A percentile compares a stretch with the other conserved stretches of the same genome.
Conservation (phyloP, 331 rosid species). For the Malus hybrid region DNA sequence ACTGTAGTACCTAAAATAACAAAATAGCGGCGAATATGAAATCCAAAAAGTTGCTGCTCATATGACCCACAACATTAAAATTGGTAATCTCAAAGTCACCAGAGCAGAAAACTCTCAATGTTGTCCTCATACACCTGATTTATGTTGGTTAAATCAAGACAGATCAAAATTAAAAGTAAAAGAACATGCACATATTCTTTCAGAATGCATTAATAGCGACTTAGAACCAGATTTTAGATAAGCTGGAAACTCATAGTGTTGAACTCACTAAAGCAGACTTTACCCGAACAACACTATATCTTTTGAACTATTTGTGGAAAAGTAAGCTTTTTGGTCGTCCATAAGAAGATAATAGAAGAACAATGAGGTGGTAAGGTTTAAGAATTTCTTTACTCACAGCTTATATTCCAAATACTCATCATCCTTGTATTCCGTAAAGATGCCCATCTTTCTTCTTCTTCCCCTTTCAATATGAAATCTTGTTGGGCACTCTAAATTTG, state of each 20-base stretch:
- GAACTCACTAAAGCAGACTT: background rate
- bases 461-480: constrained; percentile 82
- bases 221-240: background rate
- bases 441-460: constrained; percentile 62
- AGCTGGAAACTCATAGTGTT: background rate
- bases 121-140: background rate
- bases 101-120: background rate
- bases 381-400: constrained; percentile 48
- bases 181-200: background rate
- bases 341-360: background rate
- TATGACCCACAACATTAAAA: background rate
- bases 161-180: background rate
- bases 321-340: background rate
- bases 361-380: constrained; percentile 1
- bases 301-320: background rate
- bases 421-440: constrained; percentile 76
- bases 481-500: constrained; percentile 74
- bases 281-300: background rate
- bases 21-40: background rate
- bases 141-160: background rate
- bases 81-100: background rate
- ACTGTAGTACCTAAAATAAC: background rate
- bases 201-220: background rate
- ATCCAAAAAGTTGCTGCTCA: background rate
- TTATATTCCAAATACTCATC: constrained; percentile 90